Evolutionary conservation across 371 early-diverging fungal genomes (phyloP), one percentile per base, ranked within the genome.

Genomic region (Saksenaea vasiformis): DNA sequence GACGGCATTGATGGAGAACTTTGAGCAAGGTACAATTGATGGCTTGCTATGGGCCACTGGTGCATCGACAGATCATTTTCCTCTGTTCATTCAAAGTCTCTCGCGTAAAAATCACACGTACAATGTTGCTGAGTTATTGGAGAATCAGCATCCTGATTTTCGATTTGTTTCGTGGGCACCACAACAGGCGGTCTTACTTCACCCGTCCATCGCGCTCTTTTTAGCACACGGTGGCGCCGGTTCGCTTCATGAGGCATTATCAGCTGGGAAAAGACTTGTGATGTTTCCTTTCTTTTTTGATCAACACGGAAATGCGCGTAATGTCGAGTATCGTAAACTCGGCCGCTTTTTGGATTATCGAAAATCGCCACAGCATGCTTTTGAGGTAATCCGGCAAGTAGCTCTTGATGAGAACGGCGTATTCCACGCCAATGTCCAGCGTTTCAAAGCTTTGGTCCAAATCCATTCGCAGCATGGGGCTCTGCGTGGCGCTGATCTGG

Each of bases 171-270:
- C 39, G 22, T 76, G 82, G 76, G 70, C 77, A 8, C 82, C 79
- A 10, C 82, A 82, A 56, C 57, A 64, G 36, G 76, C 78, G 3
- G 69, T 82, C 22, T 62, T 82, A 3, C 58, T 59, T 3, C 82
- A 82, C 62, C 59, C 66, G 1, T 64, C 72, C 2, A 66, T 68
- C 0, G 60, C 51, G 2, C 11, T 77, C 15, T 82, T 82, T 54
- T 43, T 82, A 5, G 67, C 73, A 0, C 82, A 82, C 61, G 76
- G 82, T 41, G 82, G 79, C 27, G 63, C 73, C 3, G 72, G 69
- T 26, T 76, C 76, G 0, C 26, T 75, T 7, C 67, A 71, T 38
- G 82, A 82, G 61, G 65, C 72, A 0, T 47, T 76, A 13, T 76
- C 65, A 35, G 61, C 67, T 56, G 73, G 74, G 0, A 67, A 63